These are phyloP conservation scores for Diaporthe sp. DNA, from an alignment of 2,329 filamentous ascomycete species.

Conservation along the genomic window DNA sequence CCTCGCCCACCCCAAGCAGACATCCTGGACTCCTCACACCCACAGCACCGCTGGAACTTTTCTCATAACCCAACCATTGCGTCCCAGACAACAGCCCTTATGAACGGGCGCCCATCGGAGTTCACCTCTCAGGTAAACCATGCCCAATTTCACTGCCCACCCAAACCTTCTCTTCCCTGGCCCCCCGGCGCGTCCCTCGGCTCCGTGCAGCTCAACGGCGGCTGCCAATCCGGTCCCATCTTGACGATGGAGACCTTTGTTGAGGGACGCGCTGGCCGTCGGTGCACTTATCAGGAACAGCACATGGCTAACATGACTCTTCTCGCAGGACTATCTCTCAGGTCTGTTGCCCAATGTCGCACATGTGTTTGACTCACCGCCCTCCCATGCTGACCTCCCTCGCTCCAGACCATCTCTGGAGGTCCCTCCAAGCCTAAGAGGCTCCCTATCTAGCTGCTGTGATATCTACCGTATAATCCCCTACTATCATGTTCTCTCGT, in stretches of 20 bases:
- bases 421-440: constrained; percentile 63
- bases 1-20: constrained; percentile 6
- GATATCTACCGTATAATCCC: constrained; percentile 44
- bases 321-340: constrained; percentile 79
- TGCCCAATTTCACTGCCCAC: constrained; percentile 18
- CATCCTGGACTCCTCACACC: constrained; percentile 36
- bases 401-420: constrained; percentile 66
- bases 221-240: neutral
- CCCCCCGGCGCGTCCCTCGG: neutral
- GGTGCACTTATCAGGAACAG: constrained; percentile 28
- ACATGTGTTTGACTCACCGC: constrained; percentile 58
- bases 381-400: constrained; percentile 51
- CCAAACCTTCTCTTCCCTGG: neutral
- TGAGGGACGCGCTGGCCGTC: constrained; percentile 27
- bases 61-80: constrained; percentile 46
- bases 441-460: constrained; percentile 40
- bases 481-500: constrained; percentile 71
- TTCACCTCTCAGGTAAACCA: constrained; percentile 87
- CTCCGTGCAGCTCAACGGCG: constrained; percentile 10
- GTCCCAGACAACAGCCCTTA: constrained; percentile 74
- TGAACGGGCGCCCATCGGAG: constrained; percentile 86
- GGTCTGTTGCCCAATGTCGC: constrained; percentile 62
- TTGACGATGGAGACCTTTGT: neutral
- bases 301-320: constrained; percentile 58
- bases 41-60: constrained; percentile 39